Conservation (phyloP, 768 basidiomycete species). For the Tricholoma terreum region DNA sequence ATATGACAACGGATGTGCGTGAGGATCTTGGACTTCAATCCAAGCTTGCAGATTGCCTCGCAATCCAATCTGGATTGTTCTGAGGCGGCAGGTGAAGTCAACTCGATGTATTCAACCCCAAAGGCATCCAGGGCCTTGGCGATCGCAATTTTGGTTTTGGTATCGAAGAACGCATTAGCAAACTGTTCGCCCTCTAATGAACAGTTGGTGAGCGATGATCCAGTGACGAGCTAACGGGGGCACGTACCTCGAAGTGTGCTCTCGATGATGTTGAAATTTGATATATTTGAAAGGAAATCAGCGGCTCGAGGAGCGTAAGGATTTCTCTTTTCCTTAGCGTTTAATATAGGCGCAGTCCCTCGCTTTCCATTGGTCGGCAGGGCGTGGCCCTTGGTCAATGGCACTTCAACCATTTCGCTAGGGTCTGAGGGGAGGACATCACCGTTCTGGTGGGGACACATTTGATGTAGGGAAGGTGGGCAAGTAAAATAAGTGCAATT, state of each 20-base stretch:
- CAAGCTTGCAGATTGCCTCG: constrained; percentile 98
- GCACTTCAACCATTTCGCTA: constrained; percentile 71
- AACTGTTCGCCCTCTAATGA: constrained; percentile 96
- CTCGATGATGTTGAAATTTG: constrained; percentile 96
- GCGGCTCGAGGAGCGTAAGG: constrained; percentile 90
- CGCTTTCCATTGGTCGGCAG: constrained; percentile 41
- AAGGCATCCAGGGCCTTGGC: constrained; percentile 98
- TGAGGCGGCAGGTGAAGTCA: constrained; percentile 96
- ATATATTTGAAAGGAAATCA: constrained; percentile 90
- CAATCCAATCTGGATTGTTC: constrained; percentile 93
- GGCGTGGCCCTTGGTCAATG: constrained; percentile 45
- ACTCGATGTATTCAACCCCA: constrained; percentile 99
- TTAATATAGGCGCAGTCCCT: constrained; percentile 33
- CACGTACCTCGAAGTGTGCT: constrained; percentile 87
- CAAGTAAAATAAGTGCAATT: neutral
- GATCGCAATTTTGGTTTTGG: constrained; percentile 99
- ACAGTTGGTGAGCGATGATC: constrained; percentile 8
- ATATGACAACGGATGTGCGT: constrained; percentile 99
- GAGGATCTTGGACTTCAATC: constrained; percentile 92
- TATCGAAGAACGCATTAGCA: constrained; percentile 99
- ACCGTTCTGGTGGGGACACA: constrained; percentile 63
- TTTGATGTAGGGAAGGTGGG: constrained; percentile 33
- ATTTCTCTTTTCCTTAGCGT: constrained; percentile 50
- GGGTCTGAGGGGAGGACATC: constrained; percentile 43
- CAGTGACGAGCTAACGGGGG: constrained; percentile 2